Evolutionary conservation across 345 rosid species (phyloP), one percentile per base, ranked within the genome.

Genomic region (Citrus cavaleriei): DNA sequence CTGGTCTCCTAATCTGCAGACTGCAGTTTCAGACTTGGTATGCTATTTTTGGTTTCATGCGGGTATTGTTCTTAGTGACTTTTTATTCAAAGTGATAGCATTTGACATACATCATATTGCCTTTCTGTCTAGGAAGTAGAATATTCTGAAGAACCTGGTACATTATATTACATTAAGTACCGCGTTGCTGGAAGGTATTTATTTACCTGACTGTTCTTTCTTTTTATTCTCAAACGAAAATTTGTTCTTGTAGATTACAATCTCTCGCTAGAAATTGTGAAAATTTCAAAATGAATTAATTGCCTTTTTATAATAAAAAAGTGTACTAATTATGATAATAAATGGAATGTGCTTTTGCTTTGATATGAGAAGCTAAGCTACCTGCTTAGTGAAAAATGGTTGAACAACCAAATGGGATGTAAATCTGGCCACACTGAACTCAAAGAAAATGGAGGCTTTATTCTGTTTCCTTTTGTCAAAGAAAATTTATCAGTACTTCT

Each of bases 1-100:
- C 86, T 95, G 99, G 99, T 95, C 99, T 64, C 99, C 99, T 49
- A 92, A 88, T 84, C 88, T 95, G 79, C 99, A 95, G 89, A 95
- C 99, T 77, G 99, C 99, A 28, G 99, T 95, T 84, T 95, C 99
- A 74, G 99, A 95, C 83, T 85, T 95, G 93, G 99, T 95, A 85
- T 85, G 88, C 61, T 77, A 75, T 77, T 71, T 78, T 74, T 78
- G 73, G 79, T 83, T 79, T 81, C 61, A 25, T 68, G 38, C 59
- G 25, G 25, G n/a, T 78, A 69, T 70, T 77, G 40, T 58, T 74
- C 54, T 28, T 42, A 13, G 19, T 21, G n/a, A 49, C 38, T 70
- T 69, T 78, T 37, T 80, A 10, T 54, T 75, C 30, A 25, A 49
- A 46, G 32, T 38, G 22, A 51, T 73, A 51, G 42, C 57, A 55